phyloP scores from a whole-genome alignment of 345 rosid species.

The Hypericum androsaemum region DNA sequence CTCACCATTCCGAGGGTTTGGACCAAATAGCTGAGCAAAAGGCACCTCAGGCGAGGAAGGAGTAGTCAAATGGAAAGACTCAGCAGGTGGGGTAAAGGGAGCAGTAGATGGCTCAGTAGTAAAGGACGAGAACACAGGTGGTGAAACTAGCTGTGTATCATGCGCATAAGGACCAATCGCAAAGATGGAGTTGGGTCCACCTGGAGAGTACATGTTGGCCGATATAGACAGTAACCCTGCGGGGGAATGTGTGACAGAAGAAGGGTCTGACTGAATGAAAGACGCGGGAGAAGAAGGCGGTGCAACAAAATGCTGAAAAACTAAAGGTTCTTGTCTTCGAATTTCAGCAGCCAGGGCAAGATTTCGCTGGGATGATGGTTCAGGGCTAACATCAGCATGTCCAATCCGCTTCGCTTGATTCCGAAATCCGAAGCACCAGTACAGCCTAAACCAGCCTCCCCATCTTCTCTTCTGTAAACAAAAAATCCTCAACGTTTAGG shows the following conservation, averaged over 20 bases:
- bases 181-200: slow-evolving; percentile 72
- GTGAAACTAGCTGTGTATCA: slow-evolving; percentile 87
- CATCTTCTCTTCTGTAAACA: slow-evolving; percentile 57
- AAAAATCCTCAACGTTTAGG: slow-evolving; percentile 11
- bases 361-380: slow-evolving; percentile 24
- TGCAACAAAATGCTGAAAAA: slow-evolving; percentile 62
- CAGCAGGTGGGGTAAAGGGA: slow-evolving; percentile 85
- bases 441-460: slow-evolving; percentile 55
- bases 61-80: slow-evolving; percentile 69
- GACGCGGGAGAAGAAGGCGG: slow-evolving; percentile 98
- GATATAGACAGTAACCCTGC: slow-evolving; percentile 53
- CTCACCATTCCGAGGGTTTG: slow-evolving; percentile 31
- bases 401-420: slow-evolving; percentile 56
- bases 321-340: slow-evolving; percentile 24
- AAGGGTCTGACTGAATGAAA: slow-evolving; percentile 84
- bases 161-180: slow-evolving; percentile 92
- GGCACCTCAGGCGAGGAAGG: slow-evolving; percentile 98
- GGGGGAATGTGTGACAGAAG: slow-evolving; percentile 80
- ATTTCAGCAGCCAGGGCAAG: slow-evolving; percentile 31
- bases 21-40: slow-evolving; percentile 69
- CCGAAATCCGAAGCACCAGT: slow-evolving; percentile 69
- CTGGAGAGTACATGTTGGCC: slow-evolving; percentile 54
- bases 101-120: slow-evolving; percentile 99
- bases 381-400: slow-evolving; percentile 53
- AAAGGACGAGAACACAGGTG: slow-evolving; percentile 84